Conservation (phyloP, 129 eudicot species). For the Solidago caesia region DNA sequence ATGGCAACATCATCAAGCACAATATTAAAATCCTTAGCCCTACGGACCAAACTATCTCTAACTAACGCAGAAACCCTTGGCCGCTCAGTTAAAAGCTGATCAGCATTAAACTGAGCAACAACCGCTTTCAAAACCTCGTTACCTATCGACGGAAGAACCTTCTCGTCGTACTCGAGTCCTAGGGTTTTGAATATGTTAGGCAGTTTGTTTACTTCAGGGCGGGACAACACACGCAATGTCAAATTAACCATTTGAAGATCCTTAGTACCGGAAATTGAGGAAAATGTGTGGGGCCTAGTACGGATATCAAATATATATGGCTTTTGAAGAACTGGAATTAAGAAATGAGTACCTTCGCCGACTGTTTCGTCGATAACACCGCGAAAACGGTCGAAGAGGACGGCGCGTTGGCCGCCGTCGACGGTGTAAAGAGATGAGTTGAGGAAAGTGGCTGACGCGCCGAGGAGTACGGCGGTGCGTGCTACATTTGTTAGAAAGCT, state of each 20-base stretch:
- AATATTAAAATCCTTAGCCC: constrained; percentile 93
- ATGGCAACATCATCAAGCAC: constrained; percentile 92
- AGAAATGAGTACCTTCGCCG: constrained; percentile 94
- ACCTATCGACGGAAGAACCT: constrained; percentile 88
- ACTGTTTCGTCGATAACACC: constrained; percentile 70
- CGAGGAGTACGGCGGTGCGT: constrained; percentile 79
- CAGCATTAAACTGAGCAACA: constrained; percentile 95
- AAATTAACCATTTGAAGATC: constrained; percentile 97
- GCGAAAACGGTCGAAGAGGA: constrained; percentile 84
- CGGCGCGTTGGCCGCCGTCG: constrained; percentile 95
- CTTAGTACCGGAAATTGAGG: constrained; percentile 83
- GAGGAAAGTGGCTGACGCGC: constrained; percentile 58
- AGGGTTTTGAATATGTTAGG: constrained; percentile 71
- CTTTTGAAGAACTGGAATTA: constrained; percentile 78
- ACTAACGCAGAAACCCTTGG: constrained; percentile 83
- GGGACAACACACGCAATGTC: constrained; percentile 81
- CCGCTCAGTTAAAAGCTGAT: constrained; percentile 86
- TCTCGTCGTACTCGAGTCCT: constrained; percentile 86
- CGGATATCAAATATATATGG: constrained; percentile 95
- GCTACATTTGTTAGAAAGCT: constrained; percentile 71
- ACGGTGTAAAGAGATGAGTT: constrained; percentile 88
- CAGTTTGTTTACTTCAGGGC: constrained; percentile 62
- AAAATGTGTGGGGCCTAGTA: constrained; percentile 76
- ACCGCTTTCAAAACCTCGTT: constrained; percentile 84
- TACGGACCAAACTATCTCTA: constrained; percentile 63